Conservation (phyloP, 2,329 filamentous ascomycete species). For the Penicillium sp. region DNA sequence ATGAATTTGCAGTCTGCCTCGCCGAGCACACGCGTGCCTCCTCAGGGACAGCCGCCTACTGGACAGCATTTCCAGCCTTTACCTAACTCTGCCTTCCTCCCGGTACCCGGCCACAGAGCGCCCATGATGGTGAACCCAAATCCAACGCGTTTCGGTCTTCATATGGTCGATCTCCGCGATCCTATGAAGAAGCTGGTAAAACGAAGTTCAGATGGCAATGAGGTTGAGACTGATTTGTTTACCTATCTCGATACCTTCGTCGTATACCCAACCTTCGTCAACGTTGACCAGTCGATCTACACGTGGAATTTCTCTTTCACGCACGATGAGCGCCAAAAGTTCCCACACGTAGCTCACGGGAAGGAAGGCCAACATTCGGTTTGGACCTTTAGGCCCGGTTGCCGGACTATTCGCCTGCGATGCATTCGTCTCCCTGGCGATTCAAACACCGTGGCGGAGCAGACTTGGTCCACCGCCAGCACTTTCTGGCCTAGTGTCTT, state of each 20-base stretch:
- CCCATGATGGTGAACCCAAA: conserved; percentile 13
- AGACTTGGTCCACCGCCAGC: conserved; percentile 55
- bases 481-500: conserved; percentile 63
- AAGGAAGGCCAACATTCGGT: conserved; percentile 20
- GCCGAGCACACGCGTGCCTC: background rate
- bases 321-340: conserved; percentile 20
- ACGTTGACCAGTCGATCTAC: conserved; percentile 20
- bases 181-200: conserved; percentile 38
- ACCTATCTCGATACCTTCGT: conserved; percentile 30
- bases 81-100: conserved; percentile 5
- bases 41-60: background rate
- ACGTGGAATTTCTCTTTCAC: conserved; percentile 33
- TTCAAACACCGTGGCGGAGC: conserved; percentile 18
- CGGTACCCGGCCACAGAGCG: conserved; percentile 7
- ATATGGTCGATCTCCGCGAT: conserved; percentile 51
- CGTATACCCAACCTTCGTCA: conserved; percentile 26
- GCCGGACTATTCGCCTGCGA: conserved; percentile 59
- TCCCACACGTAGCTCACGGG: conserved; percentile 23
- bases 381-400: conserved; percentile 43
- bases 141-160: conserved; percentile 33
- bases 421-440: conserved; percentile 45
- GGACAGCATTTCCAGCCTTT: background rate
- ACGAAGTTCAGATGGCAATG: conserved; percentile 12
- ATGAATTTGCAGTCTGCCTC: background rate
- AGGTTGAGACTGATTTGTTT: conserved; percentile 26